Evolutionary conservation across 2,329 filamentous ascomycete species (phyloP), one percentile per base, ranked within the genome.

Genomic region (Ilyonectria mors-panacis): DNA sequence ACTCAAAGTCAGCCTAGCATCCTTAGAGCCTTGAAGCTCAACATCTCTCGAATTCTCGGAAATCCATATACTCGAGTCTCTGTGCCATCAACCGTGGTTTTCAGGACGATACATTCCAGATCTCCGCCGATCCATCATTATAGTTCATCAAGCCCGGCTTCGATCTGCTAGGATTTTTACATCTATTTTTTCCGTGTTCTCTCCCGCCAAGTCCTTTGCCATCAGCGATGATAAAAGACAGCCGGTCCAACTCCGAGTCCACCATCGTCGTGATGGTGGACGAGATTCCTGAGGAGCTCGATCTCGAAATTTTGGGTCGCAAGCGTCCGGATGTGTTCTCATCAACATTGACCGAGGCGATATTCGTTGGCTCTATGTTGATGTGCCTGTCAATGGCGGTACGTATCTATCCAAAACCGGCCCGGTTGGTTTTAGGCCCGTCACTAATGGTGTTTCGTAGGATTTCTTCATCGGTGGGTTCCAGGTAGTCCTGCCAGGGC

Each of bases 381-480:
- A 86, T 87, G 76, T 89, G 87, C 48, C 87, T 90, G 76, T 84
- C 90, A 51, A 83, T 91, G 73, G 84, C 87, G 50, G 86, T 87
- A 79, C 62, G 85, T 78, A 21, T 37, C 53, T 47, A 17, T 26
- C 10, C 17, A 60, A 50, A 39, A 26, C 21, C 26, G 28, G 54
- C 37, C 28, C 6, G 23, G 47, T 30, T 23, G 37, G 23, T 44
- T 15, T 33, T 51, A 10, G 13, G 37, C 44, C 44, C 47, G 10
- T 63, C 13, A 26, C 28, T 58, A 19, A 66, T 37, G 6, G 33
- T 26, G 47, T 44, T 21, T 42, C 2, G 7, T 74, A 89, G 85
- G 92, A 94, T 78, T 94, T 91, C 78, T 91, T 91, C 76, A 87
- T 94, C 45, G 92, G 91, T 59, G 93, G 93, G 17, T 95, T 94